A percentile compares a stretch with the other conserved stretches of the same genome.
phyloP scores from a whole-genome alignment of 2,329 filamentous ascomycete genomes.

The Fusarium heterosporum region DNA sequence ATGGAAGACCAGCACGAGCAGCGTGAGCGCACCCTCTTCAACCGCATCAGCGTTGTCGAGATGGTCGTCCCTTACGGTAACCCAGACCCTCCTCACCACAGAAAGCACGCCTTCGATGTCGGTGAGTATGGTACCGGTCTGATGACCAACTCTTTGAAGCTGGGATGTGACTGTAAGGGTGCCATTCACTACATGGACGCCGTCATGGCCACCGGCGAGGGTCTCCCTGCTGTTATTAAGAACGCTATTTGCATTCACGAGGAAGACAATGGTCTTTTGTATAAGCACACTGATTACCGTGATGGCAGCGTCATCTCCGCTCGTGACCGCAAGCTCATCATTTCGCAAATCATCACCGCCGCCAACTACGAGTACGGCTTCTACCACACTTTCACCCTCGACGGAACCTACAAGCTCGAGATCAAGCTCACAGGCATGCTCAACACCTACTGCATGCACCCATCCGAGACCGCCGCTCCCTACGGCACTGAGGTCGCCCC shows the following conservation, averaged over 20 bases:
- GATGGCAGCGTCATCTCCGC: constrained; percentile 69
- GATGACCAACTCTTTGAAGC: constrained; percentile 83
- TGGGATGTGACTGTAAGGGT: constrained; percentile 90
- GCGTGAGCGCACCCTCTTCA: constrained; percentile 68
- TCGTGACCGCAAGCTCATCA: constrained; percentile 68
- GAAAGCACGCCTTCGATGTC: constrained; percentile 84
- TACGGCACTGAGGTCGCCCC: constrained; percentile 74
- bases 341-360: constrained; percentile 74
- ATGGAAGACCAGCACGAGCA: constrained; percentile 65
- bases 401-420: constrained; percentile 74
- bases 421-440: constrained; percentile 67
- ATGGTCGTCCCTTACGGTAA: constrained; percentile 83
- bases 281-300: constrained; percentile 74
- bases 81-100: constrained; percentile 81
- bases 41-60: constrained; percentile 75
- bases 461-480: constrained; percentile 57
- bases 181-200: constrained; percentile 93
- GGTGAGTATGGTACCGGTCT: constrained; percentile 86
- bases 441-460: constrained; percentile 57
- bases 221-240: constrained; percentile 83
- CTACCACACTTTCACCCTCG: constrained; percentile 54
- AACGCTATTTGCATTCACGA: constrained; percentile 93
- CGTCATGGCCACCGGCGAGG: constrained; percentile 83
- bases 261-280: constrained; percentile 66
- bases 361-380: constrained; percentile 72